Conservation (phyloP, 2,329 filamentous ascomycete genomes). For the Teratosphaeria gauchensis region DNA sequence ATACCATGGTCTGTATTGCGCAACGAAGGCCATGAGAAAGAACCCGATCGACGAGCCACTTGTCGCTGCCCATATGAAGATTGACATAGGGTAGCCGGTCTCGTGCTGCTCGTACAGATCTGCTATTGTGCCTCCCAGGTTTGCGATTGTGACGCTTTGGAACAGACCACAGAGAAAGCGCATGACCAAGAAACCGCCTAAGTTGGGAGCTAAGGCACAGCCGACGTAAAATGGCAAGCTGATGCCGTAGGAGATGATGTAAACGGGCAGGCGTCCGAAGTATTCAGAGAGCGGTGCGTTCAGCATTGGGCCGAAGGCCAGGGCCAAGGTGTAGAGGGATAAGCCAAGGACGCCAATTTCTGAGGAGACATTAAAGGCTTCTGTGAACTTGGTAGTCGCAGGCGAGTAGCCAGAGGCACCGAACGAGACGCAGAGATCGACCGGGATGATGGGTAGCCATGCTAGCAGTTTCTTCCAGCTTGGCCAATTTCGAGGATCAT, state of each 20-base stretch:
- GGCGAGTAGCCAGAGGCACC: constrained; percentile 40
- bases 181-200: constrained; percentile 33
- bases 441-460: constrained; percentile 6
- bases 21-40: constrained; percentile 31
- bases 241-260: constrained; percentile 27
- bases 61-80: constrained; percentile 34
- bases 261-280: constrained; percentile 8
- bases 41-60: constrained; percentile 32
- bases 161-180: constrained; percentile 35
- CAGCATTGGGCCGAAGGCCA: constrained; percentile 27
- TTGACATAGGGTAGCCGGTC: constrained; percentile 33
- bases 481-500: constrained; percentile 2
- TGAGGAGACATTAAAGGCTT: constrained; percentile 32
- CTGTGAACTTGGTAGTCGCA: constrained; percentile 30
- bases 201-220: constrained; percentile 32
- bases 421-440: constrained; percentile 22
- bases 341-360: constrained; percentile 36
- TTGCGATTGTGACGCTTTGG: constrained; percentile 29
- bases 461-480: constrained; percentile 6
- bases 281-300: constrained; percentile 8
- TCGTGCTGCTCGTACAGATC: constrained; percentile 38
- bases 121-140: constrained; percentile 23
- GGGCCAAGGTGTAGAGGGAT: constrained; percentile 34
- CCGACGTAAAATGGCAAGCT: constrained; percentile 35
- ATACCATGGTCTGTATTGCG: constrained; percentile 6